Percentiles rank a stretch among this genome's conserved stretches.
These are phyloP conservation scores for Penicillium palitans DNA, from an alignment of 2,329 filamentous ascomycete species.

Conservation along the genomic window DNA sequence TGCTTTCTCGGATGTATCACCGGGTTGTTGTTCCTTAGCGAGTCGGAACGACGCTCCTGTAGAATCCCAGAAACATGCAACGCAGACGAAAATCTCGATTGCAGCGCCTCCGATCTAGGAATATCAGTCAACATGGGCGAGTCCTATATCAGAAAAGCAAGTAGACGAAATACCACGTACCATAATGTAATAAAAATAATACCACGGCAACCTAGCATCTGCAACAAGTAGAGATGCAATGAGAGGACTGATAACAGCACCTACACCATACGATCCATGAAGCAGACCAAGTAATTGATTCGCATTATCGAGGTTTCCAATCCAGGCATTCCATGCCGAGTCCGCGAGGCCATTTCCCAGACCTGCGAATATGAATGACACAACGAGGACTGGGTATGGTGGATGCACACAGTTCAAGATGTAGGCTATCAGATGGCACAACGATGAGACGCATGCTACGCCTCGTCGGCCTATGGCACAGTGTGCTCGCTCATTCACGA, in stretches of 20 bases:
- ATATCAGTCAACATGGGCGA: neutral
- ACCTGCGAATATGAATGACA: slow-evolving; percentile 65
- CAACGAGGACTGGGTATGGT: slow-evolving; percentile 65
- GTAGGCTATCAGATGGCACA: slow-evolving; percentile 32
- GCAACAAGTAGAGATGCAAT: slow-evolving; percentile 73
- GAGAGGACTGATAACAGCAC: slow-evolving; percentile 66
- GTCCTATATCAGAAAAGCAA: accelerated
- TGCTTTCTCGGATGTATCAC: neutral
- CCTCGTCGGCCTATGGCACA: slow-evolving; percentile 64
- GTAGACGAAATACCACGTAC: slow-evolving; percentile 52
- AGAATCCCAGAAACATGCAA: slow-evolving; percentile 6
- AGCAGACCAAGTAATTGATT: slow-evolving; percentile 72
- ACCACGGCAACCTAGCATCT: slow-evolving; percentile 64
- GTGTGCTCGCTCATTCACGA: slow-evolving; percentile 48
- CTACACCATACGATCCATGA: slow-evolving; percentile 69
- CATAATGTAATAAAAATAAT: slow-evolving; percentile 74
- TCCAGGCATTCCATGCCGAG: slow-evolving; percentile 59
- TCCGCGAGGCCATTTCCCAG: slow-evolving; percentile 68
- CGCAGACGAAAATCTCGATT: neutral
- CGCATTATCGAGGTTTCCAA: slow-evolving; percentile 70
- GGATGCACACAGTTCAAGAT: slow-evolving; percentile 63
- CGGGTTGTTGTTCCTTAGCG: neutral
- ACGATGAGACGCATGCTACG: slow-evolving; percentile 64
- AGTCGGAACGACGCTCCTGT: neutral
- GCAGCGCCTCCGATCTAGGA: slow-evolving; percentile 4